phyloP scores from a whole-genome alignment of 2,329 filamentous ascomycete genomes.

The Atkinsonella hypoxylon region DNA sequence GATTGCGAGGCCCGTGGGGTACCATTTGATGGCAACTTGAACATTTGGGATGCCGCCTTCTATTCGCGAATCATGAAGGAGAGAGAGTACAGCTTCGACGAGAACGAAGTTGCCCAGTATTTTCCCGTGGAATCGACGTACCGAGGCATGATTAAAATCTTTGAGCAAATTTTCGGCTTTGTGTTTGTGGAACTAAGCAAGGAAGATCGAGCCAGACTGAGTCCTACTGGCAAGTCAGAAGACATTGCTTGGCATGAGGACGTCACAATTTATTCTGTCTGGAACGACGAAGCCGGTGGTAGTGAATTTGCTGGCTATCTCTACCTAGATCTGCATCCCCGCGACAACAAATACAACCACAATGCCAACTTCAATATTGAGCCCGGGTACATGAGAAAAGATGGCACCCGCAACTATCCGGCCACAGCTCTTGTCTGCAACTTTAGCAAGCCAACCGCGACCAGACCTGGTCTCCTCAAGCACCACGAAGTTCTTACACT shows the following conservation, averaged over 20 bases:
- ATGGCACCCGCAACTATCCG: slow-evolving; percentile 62
- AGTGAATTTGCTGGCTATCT: slow-evolving; percentile 68
- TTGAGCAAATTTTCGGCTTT: slow-evolving; percentile 71
- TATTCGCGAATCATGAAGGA: slow-evolving; percentile 74
- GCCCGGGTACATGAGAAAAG: slow-evolving; percentile 53
- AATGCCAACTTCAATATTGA: slow-evolving; percentile 77
- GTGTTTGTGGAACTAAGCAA: slow-evolving; percentile 61
- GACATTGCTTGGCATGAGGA: slow-evolving; percentile 76
- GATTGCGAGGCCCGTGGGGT: slow-evolving; percentile 50
- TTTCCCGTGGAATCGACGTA: slow-evolving; percentile 68
- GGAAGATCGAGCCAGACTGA: slow-evolving; percentile 52
- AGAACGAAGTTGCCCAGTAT: slow-evolving; percentile 71
- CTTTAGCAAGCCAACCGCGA: slow-evolving; percentile 67
- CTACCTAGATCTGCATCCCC: slow-evolving; percentile 70
- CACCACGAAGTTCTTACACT: slow-evolving; percentile 74
- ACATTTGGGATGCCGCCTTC: slow-evolving; percentile 72
- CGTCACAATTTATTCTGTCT: slow-evolving; percentile 72
- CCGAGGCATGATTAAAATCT: slow-evolving; percentile 68
- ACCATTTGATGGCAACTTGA: slow-evolving; percentile 57
- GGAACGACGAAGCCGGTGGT: slow-evolving; percentile 63
- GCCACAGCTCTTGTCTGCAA: slow-evolving; percentile 76
- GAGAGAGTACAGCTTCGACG: slow-evolving; percentile 68
- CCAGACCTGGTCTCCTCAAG: slow-evolving; percentile 68
- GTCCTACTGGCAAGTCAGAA: slow-evolving; percentile 53
- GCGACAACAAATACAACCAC: slow-evolving; percentile 73